Evolutionary conservation across 2,329 filamentous ascomycete species (phyloP).

Genomic region (Talaromyces funiculosus): DNA sequence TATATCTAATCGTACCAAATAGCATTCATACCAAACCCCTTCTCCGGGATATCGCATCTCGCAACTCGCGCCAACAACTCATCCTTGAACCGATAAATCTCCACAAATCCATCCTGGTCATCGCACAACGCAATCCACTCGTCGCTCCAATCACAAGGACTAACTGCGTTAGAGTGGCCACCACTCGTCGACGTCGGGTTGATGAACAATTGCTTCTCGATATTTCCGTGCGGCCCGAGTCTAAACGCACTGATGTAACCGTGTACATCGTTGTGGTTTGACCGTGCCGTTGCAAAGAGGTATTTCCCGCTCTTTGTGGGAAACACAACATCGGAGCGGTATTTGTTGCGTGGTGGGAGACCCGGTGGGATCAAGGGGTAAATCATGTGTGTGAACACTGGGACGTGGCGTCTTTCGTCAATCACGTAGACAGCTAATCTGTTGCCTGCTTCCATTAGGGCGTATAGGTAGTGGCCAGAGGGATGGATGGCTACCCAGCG

Average conservation of each 20-base stretch:
- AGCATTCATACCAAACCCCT: constrained; percentile 95
- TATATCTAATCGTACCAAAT: constrained; percentile 72
- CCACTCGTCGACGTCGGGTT: constrained; percentile 83
- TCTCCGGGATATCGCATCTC: constrained; percentile 69
- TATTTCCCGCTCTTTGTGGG: constrained; percentile 64
- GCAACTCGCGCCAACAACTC: constrained; percentile 76
- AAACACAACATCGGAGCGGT: constrained; percentile 79
- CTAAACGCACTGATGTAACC: constrained; percentile 80
- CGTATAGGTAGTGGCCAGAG: constrained; percentile 72
- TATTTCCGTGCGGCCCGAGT: constrained; percentile 61
- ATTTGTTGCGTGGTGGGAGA: constrained; percentile 50
- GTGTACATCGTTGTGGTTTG: constrained; percentile 68
- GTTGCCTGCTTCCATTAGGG: constrained; percentile 86
- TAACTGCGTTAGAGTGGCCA: constrained; percentile 83
- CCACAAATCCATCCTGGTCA: constrained; percentile 79
- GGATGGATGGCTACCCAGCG: constrained; percentile 84
- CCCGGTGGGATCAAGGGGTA: constrained; percentile 72
- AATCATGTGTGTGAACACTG: constrained; percentile 69
- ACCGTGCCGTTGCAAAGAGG: constrained; percentile 77
- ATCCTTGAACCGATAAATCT: constrained; percentile 81
- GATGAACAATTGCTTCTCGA: constrained; percentile 72
- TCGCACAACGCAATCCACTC: constrained; percentile 89
- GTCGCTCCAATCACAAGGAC: constrained; percentile 74
- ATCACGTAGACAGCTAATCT: constrained; percentile 75
- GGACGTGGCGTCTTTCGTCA: constrained; percentile 65